These are phyloP conservation scores for Daldinia grandis DNA, from an alignment of 495 filamentous ascomycete species.

Conservation along the genomic window DNA sequence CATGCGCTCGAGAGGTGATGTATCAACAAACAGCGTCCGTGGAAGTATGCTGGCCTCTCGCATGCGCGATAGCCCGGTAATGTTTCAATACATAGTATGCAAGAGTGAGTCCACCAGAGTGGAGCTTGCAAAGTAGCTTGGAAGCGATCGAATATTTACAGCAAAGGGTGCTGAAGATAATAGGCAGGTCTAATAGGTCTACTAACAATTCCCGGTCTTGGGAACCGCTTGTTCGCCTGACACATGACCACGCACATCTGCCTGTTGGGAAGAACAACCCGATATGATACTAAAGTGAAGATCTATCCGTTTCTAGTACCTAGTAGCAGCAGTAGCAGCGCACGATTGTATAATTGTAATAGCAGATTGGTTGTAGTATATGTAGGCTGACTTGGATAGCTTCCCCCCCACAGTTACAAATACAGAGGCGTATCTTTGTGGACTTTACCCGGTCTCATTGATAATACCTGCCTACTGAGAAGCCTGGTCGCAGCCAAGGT, in stretches of 20 bases:
- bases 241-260: slow-evolving; percentile 37
- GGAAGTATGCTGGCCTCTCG: slow-evolving; percentile 4
- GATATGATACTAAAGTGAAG: slow-evolving; percentile 31
- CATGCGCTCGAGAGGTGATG: slow-evolving; percentile 22
- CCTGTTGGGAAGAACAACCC: slow-evolving; percentile 26
- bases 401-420: slow-evolving; percentile 14
- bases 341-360: slow-evolving; percentile 12
- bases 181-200: slow-evolving; percentile 6
- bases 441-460: slow-evolving; percentile 35
- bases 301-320: slow-evolving; percentile 13
- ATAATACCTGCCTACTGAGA: slow-evolving; percentile 15
- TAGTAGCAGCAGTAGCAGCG: neutral
- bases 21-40: slow-evolving; percentile 7
- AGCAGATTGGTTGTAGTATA: neutral
- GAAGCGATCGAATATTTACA: slow-evolving; percentile 10
- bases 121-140: slow-evolving; percentile 5
- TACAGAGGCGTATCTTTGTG: slow-evolving; percentile 22
- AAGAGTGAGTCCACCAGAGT: slow-evolving; percentile 8
- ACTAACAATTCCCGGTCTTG: slow-evolving; percentile 35
- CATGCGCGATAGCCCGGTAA: slow-evolving; percentile 9
- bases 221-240: slow-evolving; percentile 26
- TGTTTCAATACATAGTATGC: slow-evolving; percentile 1
- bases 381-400: slow-evolving; percentile 1
- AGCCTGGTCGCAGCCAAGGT: slow-evolving; percentile 14
- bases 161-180: slow-evolving; percentile 5